Conservation (phyloP, 495 filamentous ascomycete genomes). For the Penicillium paxilli region DNA sequence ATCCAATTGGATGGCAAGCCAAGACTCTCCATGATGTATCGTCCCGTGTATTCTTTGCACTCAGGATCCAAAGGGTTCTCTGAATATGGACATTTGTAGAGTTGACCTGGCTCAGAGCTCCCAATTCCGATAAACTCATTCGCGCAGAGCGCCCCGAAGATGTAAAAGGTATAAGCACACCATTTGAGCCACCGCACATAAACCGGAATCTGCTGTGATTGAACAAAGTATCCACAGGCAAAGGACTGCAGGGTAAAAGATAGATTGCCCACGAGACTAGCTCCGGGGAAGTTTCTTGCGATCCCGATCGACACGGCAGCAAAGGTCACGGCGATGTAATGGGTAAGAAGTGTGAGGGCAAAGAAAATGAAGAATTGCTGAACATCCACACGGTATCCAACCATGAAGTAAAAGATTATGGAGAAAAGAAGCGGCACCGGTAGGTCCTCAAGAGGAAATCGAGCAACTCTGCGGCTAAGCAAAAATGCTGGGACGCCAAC, state of each 20-base stretch:
- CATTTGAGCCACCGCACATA: conserved; percentile 72
- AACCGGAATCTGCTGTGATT: conserved; percentile 67
- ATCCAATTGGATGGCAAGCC: conserved; percentile 65
- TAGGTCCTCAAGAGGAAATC: conserved; percentile 65
- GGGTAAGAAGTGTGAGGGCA: conserved; percentile 58
- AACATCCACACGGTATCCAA: conserved; percentile 61
- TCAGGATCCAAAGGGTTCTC: conserved; percentile 55
- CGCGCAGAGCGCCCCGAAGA: conserved; percentile 62
- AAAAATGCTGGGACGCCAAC: conserved; percentile 66
- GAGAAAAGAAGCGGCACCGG: conserved; percentile 67
- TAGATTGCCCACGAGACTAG: conserved; percentile 65
- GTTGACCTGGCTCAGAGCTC: conserved; percentile 38
- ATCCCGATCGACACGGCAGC: conserved; percentile 60
- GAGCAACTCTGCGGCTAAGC: conserved; percentile 62
- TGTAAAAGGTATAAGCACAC: conserved; percentile 60
- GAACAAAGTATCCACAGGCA: conserved; percentile 71
- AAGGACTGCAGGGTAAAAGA: conserved; percentile 69
- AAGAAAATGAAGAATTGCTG: conserved; percentile 70
- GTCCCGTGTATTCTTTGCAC: conserved; percentile 66
- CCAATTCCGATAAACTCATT: conserved; percentile 65
- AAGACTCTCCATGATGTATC: conserved; percentile 63
- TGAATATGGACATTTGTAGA: conserved; percentile 68
- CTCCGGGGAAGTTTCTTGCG: conserved; percentile 60
- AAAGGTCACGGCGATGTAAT: conserved; percentile 66
- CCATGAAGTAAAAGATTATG: conserved; percentile 74